These are phyloP conservation scores for Ustilago lituana DNA, from an alignment of 1,284 basidiomycete genomes.

Conservation along the genomic window DNA sequence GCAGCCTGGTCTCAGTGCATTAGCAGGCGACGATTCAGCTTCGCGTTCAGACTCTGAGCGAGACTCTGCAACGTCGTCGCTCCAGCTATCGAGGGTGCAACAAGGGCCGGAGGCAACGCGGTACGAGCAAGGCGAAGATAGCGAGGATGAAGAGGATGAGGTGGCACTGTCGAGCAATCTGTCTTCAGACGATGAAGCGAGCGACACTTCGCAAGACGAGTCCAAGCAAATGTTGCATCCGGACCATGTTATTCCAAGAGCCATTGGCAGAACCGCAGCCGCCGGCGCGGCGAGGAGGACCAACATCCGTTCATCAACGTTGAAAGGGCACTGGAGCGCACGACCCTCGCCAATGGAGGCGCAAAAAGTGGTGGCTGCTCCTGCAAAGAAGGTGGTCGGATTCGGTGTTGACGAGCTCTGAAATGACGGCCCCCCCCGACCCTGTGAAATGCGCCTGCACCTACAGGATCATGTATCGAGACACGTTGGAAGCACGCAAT, in stretches of 20 bases:
- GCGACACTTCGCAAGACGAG: constrained; percentile 35
- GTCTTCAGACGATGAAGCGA: constrained; percentile 45
- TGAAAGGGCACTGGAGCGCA: constrained; percentile 35
- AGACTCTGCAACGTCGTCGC: constrained; percentile 2
- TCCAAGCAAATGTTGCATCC: constrained; percentile 19
- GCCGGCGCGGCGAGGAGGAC: constrained; percentile 3
- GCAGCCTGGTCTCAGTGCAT: constrained; percentile 12
- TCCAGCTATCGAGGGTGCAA: not conserved
- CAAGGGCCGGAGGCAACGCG: not conserved
- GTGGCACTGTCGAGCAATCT: constrained; percentile 37
- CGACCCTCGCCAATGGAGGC: constrained; percentile 12
- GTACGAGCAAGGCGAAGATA: constrained; percentile 7
- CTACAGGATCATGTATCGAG: too few relatives aligned
- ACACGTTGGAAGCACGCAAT: too few relatives aligned
- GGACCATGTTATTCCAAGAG: not conserved
- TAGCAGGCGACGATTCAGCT: constrained; percentile 13
- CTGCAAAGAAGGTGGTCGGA: constrained; percentile 30
- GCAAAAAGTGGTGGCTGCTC: constrained; percentile 24
- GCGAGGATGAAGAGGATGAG: constrained; percentile 21
- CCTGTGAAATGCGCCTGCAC: too few relatives aligned
- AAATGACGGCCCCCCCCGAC: too few relatives aligned
- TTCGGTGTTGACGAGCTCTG: constrained; percentile 36
- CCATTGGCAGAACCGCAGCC: not conserved
- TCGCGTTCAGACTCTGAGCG: constrained; percentile 25
- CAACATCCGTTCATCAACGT: constrained; percentile 34